Evolutionary conservation across 2,329 filamentous ascomycete species (phyloP).

Genomic region (Ophiostoma piceae): DNA sequence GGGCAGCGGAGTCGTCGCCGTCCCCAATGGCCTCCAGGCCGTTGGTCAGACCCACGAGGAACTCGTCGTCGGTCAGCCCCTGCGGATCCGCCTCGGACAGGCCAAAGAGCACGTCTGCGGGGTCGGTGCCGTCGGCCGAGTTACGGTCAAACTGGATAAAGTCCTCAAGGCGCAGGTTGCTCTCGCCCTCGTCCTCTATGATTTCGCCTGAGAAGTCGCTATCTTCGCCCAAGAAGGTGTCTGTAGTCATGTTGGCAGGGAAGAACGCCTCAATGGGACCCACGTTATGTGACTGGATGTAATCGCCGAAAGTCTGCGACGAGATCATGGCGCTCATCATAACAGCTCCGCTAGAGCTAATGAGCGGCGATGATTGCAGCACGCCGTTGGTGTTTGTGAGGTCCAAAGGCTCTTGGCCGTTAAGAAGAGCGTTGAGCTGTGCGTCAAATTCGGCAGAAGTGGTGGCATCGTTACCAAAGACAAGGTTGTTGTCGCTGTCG

Average conservation of each 20-base stretch:
- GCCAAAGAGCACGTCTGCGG: conserved; percentile 19
- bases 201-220: conserved; percentile 44
- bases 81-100: conserved; percentile 12
- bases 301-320: conserved; percentile 50
- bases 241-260: conserved; percentile 52
- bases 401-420: conserved; percentile 1
- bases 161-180: conserved; percentile 62
- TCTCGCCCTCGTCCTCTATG: conserved; percentile 63
- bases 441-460: neutral
- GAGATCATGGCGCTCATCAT: conserved; percentile 72
- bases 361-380: conserved; percentile 51
- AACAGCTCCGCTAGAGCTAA: conserved; percentile 54
- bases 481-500: conserved; percentile 2
- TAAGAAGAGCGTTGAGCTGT: conserved; percentile 3
- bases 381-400: conserved; percentile 29
- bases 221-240: conserved; percentile 51
- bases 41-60: conserved; percentile 29
- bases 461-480: neutral
- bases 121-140: conserved; percentile 34
- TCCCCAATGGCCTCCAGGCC: conserved; percentile 43
- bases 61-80: conserved; percentile 16
- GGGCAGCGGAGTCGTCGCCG: conserved; percentile 47
- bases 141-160: conserved; percentile 61
- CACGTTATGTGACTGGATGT: conserved; percentile 57
- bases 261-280: conserved; percentile 73